phyloP scores from a whole-genome alignment of 1,139 yeast species.

The Yamadazyma jaroonii region DNA sequence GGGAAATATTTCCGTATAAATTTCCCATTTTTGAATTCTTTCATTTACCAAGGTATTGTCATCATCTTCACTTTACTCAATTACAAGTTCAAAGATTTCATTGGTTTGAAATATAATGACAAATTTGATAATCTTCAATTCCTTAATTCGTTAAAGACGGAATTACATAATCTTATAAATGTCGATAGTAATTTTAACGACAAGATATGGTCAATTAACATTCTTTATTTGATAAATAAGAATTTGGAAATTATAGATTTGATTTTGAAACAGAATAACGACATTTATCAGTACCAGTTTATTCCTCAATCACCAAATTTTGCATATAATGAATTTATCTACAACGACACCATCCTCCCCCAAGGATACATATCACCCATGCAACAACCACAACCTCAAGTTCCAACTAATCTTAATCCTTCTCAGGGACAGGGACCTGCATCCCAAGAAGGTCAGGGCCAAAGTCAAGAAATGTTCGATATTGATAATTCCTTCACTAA shows the following conservation, averaged over 20 bases:
- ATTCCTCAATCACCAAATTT: no score
- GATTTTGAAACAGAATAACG: constrained; percentile 23
- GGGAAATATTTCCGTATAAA: constrained; percentile 34
- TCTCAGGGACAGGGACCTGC: no score
- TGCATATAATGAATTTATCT: no score
- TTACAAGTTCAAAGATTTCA: constrained; percentile 37
- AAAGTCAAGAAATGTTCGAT: background rate
- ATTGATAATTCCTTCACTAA: background rate
- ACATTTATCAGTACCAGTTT: no score
- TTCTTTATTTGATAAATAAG: constrained; percentile 31
- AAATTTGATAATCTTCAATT: constrained; percentile 20
- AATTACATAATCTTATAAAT: constrained; percentile 21
- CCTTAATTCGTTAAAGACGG: constrained; percentile 23
- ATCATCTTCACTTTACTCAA: constrained; percentile 50
- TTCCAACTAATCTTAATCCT: no score
- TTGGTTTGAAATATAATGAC: constrained; percentile 17
- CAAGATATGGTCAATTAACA: constrained; percentile 39
- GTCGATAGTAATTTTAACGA: constrained; percentile 21
- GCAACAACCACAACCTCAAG: constrained; percentile 2
- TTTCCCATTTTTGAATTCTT: constrained; percentile 49
- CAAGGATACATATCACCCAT: no score
- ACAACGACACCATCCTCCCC: no score
- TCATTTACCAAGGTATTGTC: constrained; percentile 51
- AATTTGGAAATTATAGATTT: constrained; percentile 28
- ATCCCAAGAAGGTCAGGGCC: no score